Conservation (phyloP, 805 yeast genomes). For the Saccharomycopsis microspora region DNA sequence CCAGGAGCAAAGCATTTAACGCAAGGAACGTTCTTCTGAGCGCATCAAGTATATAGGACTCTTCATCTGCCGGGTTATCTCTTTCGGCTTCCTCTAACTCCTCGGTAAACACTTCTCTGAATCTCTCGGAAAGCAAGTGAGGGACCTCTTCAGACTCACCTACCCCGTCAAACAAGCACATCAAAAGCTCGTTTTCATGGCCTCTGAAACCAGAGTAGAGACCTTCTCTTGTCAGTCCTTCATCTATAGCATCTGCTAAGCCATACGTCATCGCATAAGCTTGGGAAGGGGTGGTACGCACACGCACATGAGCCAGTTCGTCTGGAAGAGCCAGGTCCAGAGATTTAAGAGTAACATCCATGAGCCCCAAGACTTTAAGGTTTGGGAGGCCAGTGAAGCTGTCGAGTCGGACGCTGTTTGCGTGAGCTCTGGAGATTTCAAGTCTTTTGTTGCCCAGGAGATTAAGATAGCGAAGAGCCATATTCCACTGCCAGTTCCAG, state of each 20-base stretch:
- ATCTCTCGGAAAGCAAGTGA: conserved; percentile 57
- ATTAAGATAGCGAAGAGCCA: conserved; percentile 64
- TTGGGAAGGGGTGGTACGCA: conserved; percentile 81
- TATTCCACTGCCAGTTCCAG: conserved; percentile 94
- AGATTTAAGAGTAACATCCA: conserved; percentile 91
- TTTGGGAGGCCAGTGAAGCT: conserved; percentile 67
- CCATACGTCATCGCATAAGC: conserved; percentile 75
- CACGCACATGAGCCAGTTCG: conserved; percentile 70
- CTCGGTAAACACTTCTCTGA: conserved; percentile 54
- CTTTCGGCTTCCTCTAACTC: conserved; percentile 38
- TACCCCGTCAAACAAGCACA: conserved; percentile 82
- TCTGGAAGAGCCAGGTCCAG: conserved; percentile 66
- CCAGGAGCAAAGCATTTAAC: conserved; percentile 41
- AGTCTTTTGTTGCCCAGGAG: conserved; percentile 88
- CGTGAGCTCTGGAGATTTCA: conserved; percentile 39
- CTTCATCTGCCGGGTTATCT: conserved; percentile 19
- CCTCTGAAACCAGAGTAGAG: conserved; percentile 84
- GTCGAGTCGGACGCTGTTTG: conserved; percentile 22
- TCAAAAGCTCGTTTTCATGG: conserved; percentile 64
- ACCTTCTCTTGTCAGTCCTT: conserved; percentile 64
- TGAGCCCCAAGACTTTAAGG: conserved; percentile 67
- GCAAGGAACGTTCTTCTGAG: conserved; percentile 70
- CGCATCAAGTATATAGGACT: conserved; percentile 57
- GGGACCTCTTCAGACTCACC: conserved; percentile 58
- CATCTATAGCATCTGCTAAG: conserved; percentile 79